These are phyloP conservation scores for Zizania latifolia DNA, from an alignment of 176 grass and related monocot species.

Conservation along the genomic window DNA sequence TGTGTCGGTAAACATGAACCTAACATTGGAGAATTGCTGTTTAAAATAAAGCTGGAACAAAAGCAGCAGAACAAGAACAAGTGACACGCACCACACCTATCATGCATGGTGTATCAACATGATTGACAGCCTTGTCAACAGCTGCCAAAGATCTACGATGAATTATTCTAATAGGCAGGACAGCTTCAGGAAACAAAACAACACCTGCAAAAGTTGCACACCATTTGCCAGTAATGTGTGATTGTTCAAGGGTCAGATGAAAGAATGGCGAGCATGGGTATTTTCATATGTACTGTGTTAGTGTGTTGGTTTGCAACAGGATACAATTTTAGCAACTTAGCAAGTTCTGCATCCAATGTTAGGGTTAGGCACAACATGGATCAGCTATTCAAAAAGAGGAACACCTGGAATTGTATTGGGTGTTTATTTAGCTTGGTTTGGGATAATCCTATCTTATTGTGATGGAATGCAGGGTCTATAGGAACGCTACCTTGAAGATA, in stretches of 20 bases:
- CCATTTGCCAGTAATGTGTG: conserved; percentile 4
- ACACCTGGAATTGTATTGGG: conserved; percentile 9
- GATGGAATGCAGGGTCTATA: neutral
- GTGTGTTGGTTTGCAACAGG: conserved; percentile 10
- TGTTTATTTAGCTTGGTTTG: neutral
- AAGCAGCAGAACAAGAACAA: neutral
- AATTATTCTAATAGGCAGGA: conserved; percentile 67
- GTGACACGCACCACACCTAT: conserved; percentile 83
- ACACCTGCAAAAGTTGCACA: conserved; percentile 51
- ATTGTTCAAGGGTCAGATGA: neutral
- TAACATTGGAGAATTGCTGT: conserved; percentile 28
- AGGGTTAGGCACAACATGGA: neutral
- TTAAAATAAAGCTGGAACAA: conserved; percentile 22
- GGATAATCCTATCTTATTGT: conserved; percentile 15
- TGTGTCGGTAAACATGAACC: conserved; percentile 51
- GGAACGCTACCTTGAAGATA: conserved; percentile 64
- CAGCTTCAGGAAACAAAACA: conserved; percentile 88
- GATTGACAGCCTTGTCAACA: conserved; percentile 73
- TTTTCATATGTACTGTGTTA: neutral
- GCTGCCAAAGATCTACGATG: conserved; percentile 57
- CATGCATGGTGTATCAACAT: conserved; percentile 64
- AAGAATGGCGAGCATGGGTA: conserved; percentile 5
- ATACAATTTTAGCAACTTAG: neutral
- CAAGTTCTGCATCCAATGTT: conserved; percentile 3
- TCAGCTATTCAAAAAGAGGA: neutral